Conservation (phyloP, 805 yeast genomes). For the Candida boidinii region DNA sequence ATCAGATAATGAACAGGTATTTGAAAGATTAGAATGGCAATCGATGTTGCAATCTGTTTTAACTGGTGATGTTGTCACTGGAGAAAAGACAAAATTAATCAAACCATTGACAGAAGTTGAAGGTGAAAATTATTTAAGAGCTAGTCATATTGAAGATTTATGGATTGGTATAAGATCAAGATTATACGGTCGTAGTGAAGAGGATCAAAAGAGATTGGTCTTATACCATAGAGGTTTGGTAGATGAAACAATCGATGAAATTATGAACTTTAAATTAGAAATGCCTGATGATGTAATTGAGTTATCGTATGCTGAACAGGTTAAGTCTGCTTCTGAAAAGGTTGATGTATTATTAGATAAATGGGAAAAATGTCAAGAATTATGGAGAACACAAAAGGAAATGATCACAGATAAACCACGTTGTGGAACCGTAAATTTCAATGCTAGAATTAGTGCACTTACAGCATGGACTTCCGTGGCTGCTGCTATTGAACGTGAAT, state of each 20-base stretch:
- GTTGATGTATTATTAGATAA: conserved; percentile 50
- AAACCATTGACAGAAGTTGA: conserved; percentile 34
- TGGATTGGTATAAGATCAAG: conserved; percentile 89
- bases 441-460: conserved; percentile 61
- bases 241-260: conserved; percentile 63
- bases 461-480: conserved; percentile 79
- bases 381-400: conserved; percentile 74
- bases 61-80: conserved; percentile 89
- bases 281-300: conserved; percentile 24
- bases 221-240: conserved; percentile 63
- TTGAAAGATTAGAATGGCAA: conserved; percentile 93
- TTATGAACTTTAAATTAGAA: conserved; percentile 52
- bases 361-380: conserved; percentile 58
- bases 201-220: conserved; percentile 65
- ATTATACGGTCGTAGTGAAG: conserved; percentile 68
- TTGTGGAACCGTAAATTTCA: conserved; percentile 56
- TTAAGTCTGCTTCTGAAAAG: conserved; percentile 32
- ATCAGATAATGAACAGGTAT: conserved; percentile 26
- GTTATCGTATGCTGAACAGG: conserved; percentile 15
- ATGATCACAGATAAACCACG: conserved; percentile 75
- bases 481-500: conserved; percentile 55
- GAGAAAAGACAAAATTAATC: conserved; percentile 76
- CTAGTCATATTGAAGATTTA: conserved; percentile 57
- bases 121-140: conserved; percentile 39
- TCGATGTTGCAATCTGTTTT: conserved; percentile 83